These are phyloP conservation scores for Hypoxylon fuscum DNA, from an alignment of 495 filamentous ascomycete species.

Conservation along the genomic window DNA sequence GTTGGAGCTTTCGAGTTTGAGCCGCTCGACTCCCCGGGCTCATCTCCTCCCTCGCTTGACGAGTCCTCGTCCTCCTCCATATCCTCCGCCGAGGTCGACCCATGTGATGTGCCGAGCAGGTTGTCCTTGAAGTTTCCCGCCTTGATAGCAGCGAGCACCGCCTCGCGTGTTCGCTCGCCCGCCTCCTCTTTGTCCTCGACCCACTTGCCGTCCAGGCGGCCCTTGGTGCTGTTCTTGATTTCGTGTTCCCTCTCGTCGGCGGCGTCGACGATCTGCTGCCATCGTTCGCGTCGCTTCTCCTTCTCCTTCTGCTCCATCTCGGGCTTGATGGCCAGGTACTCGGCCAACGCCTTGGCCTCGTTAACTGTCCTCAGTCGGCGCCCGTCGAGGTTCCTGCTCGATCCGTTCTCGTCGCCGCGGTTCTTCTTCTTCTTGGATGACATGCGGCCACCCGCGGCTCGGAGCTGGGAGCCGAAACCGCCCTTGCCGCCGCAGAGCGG, in stretches of 20 bases:
- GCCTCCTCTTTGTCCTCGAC: conserved; percentile 90
- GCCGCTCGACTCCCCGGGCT: conserved; percentile 45
- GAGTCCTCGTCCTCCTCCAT: conserved; percentile 41
- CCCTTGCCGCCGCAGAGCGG: conserved; percentile 91
- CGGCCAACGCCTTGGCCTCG: conserved; percentile 92
- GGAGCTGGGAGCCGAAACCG: conserved; percentile 95
- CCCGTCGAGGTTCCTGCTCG: conserved; percentile 92
- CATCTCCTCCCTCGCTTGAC: conserved; percentile 48
- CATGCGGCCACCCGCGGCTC: conserved; percentile 97
- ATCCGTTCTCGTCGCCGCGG: conserved; percentile 83
- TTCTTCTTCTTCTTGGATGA: conserved; percentile 88
- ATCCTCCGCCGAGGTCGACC: conserved; percentile 55
- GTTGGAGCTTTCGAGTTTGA: conserved; percentile 52
- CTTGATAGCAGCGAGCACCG: conserved; percentile 80
- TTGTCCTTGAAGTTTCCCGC: conserved; percentile 67
- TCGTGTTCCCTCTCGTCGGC: conserved; percentile 85
- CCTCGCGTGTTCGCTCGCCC: conserved; percentile 82
- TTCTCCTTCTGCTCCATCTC: conserved; percentile 95
- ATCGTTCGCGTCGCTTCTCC: conserved; percentile 79
- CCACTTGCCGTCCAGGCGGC: conserved; percentile 88
- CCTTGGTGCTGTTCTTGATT: conserved; percentile 72
- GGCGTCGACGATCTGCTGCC: conserved; percentile 84
- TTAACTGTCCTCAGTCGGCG: conserved; percentile 89
- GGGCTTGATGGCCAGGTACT: conserved; percentile 94
- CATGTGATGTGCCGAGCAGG: conserved; percentile 53